Percentiles rank a stretch among this genome's conserved stretches.
phyloP scores from a whole-genome alignment of 2,329 filamentous ascomycete genomes.

The Zarea fungicola region DNA sequence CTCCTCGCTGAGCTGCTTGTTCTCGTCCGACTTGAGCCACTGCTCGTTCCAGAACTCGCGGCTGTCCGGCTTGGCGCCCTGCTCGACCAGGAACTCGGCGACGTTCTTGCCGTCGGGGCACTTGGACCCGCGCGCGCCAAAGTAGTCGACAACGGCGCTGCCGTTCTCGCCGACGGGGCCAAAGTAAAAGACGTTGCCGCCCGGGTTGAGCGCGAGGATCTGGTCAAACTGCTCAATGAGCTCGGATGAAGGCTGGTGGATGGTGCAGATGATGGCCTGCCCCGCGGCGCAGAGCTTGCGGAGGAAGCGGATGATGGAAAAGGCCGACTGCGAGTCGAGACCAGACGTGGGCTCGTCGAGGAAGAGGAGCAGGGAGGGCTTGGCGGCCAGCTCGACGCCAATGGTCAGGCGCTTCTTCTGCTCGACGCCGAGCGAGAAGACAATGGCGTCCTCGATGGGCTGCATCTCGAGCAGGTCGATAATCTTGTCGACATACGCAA shows the following conservation, averaged over 20 bases:
- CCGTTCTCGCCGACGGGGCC: conserved; percentile 49
- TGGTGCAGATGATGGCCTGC: conserved; percentile 55
- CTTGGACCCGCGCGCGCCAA: conserved; percentile 55
- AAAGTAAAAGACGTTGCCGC: conserved; percentile 50
- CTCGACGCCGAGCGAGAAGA: conserved; percentile 56
- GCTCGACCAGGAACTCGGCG: conserved; percentile 46
- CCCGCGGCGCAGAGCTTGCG: conserved; percentile 56
- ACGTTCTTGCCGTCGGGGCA: conserved; percentile 54
- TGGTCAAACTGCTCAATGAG: conserved; percentile 55
- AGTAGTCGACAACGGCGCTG: conserved; percentile 44
- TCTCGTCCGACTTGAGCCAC: conserved; percentile 63
- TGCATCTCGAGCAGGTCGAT: conserved; percentile 65
- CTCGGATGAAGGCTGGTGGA: conserved; percentile 53
- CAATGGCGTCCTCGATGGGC: conserved; percentile 59
- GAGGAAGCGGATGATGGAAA: conserved; percentile 57
- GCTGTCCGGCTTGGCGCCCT: conserved; percentile 32
- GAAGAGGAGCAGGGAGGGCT: conserved; percentile 57
- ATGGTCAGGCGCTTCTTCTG: conserved; percentile 54
- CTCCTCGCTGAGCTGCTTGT: conserved; percentile 53
- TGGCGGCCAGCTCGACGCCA: conserved; percentile 50
- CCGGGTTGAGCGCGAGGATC: conserved; percentile 47
- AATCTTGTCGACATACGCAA: conserved; percentile 62
- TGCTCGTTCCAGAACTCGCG: conserved; percentile 64
- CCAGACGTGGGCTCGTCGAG: conserved; percentile 59
- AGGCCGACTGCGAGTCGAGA: conserved; percentile 53